Evolutionary conservation across 2,329 filamentous ascomycete species (phyloP), one percentile per base, ranked within the genome.

Genomic region (Sporothrix brunneoviolacea): DNA sequence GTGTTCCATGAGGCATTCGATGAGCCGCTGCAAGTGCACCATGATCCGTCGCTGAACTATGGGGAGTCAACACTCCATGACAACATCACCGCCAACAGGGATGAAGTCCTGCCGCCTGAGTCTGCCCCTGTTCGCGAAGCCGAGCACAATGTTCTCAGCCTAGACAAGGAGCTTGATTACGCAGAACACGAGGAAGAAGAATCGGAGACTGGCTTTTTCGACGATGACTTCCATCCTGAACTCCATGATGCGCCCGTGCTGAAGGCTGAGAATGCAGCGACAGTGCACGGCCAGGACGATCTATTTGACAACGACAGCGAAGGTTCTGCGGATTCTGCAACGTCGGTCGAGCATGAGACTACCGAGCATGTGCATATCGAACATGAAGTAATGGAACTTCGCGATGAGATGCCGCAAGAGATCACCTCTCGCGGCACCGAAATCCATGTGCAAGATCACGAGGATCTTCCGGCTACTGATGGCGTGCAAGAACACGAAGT

Each of bases 221-320:
- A 8, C 6, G 32, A 7, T 15, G 3, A 24, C 30, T 27, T 2
- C 21, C n/a, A 22, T 19, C 21, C 8, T 18, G 42, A 27, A 24
- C 8, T 18, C 3, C 15, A 21, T 8, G 15, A 37, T 3, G 44
- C 27, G 2, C 7, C 24, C 6, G 18, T 24, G 12, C 24, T 36
- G 6, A 54, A 55, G n/a, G 56, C 56, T 8, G 62, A 65, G 15
- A 59, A 64, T 33, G 59, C 60, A 2, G 58, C 58, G n/a, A 68
- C 65, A 0, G 64, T 67, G 7, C 57, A 65, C 8, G 67, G 66
- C 7, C 58, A 65, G 7, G 63, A 68, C 8, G 56, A 61, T 13
- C 56, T 68, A 12, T 68, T 68, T 39, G 65, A 68, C 3, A 53
- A 55, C 24, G 46, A 47, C 33, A 48, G 53, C 33, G 51, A 57